Base-by-base conservation (phyloP, 176 grass and related monocot genomes). In the Aechmea fasciata region DNA sequence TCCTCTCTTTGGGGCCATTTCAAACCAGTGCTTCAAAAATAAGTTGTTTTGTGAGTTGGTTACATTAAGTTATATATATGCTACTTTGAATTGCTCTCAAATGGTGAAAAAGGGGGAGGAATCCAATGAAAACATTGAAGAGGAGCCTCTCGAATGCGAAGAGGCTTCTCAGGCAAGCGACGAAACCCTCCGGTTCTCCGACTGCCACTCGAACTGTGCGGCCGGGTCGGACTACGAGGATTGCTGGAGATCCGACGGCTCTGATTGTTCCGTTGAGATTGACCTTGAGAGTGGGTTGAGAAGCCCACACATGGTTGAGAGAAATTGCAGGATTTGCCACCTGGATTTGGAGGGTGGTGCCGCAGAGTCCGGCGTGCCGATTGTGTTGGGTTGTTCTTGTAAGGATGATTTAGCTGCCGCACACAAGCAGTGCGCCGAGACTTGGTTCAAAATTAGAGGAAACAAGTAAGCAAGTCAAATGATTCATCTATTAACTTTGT, bases 361-460 rank as follows among this genome's bases (percentile, higher is more conserved):
- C 12, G 24, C 77, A 22, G 90, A 88, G 63, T 93, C 90, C 13
- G 89, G 89, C 69, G 67, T 77, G 48, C 78, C 85, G 55, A 90
- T 99, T 61, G 78, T 90, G 63, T 86, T 93, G 72, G 94, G 94
- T 29, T 99, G 94, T 78, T 93, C 94, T 53, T 99, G 94, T 82
- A 99, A 99, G 82, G 80, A 86, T 68, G 94, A 99, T 70, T 84
- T 99, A 52, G 81, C 87, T 53, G 76, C 77, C 22, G 86, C 90
- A n/a, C 95, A 99, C 68, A 93, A 90, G 66, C 95, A 99, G 77
- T 99, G 95, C 47, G 95, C 95, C 11, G 95, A 99, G 82, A 99
- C 95, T 11, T 99, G 90, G 95, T 99, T 99, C 80, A 94, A 99
- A 73, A 99, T 99, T 81, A 99, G 85, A 77, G 95, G 90, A 75